Percentiles rank a stretch among this genome's conserved stretches.
Evolutionary conservation across 1,139 yeast species (phyloP).

Genomic region (Scheffersomyces insectosa): DNA sequence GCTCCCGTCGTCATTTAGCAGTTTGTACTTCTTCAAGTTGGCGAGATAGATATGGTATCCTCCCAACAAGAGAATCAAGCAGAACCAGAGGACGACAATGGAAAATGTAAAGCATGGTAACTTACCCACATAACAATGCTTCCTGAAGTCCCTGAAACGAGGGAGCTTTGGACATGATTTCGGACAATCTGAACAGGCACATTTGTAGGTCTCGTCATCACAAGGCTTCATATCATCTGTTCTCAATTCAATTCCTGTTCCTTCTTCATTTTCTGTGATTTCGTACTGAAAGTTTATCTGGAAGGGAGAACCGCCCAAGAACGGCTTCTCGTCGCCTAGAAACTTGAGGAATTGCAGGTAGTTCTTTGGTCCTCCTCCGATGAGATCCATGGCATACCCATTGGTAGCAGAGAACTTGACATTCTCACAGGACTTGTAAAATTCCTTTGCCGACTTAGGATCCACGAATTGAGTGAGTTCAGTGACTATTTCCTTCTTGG

Average conservation of each 20-base stretch:
- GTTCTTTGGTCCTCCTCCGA: constrained; percentile 92
- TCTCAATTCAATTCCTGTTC: constrained; percentile 24
- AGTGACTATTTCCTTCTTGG: constrained; percentile 62
- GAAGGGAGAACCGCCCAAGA: constrained; percentile 93
- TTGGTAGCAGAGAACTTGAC: constrained; percentile 93
- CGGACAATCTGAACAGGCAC: constrained; percentile 93
- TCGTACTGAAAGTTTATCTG: constrained; percentile 78
- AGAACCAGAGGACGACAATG: constrained; percentile 53
- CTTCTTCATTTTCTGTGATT: constrained; percentile 19
- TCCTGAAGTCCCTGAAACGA: constrained; percentile 31
- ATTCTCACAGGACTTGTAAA: constrained; percentile 83
- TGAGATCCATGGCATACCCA: constrained; percentile 94
- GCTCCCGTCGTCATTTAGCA: background rate
- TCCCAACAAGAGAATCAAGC: constrained; percentile 35
- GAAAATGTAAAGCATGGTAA: constrained; percentile 75
- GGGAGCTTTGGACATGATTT: constrained; percentile 73
- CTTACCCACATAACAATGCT: constrained; percentile 56
- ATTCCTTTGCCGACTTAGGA: constrained; percentile 56
- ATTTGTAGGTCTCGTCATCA: constrained; percentile 62
- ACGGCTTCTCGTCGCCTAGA: constrained; percentile 90
- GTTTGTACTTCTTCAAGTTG: constrained; percentile 11
- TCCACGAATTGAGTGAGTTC: constrained; percentile 69
- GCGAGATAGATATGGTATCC: constrained; percentile 37
- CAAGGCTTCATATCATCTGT: constrained; percentile 51
- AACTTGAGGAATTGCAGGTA: constrained; percentile 76